These are phyloP conservation scores for Boletellus emodensis DNA, from an alignment of 768 basidiomycete genomes.

Conservation along the genomic window DNA sequence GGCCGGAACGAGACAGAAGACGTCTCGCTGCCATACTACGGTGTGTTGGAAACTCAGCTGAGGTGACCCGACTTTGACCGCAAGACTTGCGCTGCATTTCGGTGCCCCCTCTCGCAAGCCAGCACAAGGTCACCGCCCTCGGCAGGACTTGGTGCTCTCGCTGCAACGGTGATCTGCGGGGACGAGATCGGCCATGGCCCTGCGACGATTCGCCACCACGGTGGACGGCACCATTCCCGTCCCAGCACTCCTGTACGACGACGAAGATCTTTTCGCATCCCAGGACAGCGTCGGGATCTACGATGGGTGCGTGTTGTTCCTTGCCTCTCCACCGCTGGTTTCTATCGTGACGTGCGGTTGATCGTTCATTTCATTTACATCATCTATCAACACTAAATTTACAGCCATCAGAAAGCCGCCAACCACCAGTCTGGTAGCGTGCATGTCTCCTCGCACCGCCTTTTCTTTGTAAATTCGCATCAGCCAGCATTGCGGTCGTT, in stretches of 20 bases:
- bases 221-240: conserved; percentile 80
- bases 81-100: neutral
- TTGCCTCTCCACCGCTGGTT: conserved; percentile 3
- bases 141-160: conserved; percentile 6
- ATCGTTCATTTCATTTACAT: conserved; percentile 11
- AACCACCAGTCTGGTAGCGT: conserved; percentile 72
- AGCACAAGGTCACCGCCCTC: conserved; percentile 6
- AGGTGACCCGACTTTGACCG: conserved; percentile 11
- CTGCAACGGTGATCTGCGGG: too few species aligned
- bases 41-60: conserved; percentile 23
- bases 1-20: neutral
- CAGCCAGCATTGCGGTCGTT: conserved; percentile 58
- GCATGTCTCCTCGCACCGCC: conserved; percentile 74
- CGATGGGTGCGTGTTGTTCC: conserved; percentile 62
- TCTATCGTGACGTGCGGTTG: conserved; percentile 17
- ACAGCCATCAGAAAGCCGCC: conserved; percentile 77
- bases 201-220: conserved; percentile 50
- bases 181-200: conserved; percentile 37
- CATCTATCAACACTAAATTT: conserved; percentile 31
- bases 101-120: neutral
- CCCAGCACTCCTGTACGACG: conserved; percentile 69
- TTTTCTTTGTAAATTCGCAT: conserved; percentile 71
- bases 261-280: conserved; percentile 69
- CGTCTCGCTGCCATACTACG: conserved; percentile 6
- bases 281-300: conserved; percentile 89